A percentile compares a stretch with the other conserved stretches of the same genome.
Conservation (phyloP, 2,329 filamentous ascomycete species). For the Fusarium pseudograminearum region DNA sequence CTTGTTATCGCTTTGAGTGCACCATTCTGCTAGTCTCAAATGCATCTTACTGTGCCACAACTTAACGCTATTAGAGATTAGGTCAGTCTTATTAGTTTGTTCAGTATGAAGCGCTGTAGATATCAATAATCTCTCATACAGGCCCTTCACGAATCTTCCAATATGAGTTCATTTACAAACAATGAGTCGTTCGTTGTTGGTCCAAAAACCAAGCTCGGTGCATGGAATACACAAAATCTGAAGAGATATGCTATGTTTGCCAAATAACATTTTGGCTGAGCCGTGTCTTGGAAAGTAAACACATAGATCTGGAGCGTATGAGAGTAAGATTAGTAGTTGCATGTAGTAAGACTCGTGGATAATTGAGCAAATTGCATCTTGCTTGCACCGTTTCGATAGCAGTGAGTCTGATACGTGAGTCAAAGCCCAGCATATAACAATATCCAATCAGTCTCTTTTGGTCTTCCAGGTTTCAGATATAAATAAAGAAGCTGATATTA, state of each 20-base stretch:
- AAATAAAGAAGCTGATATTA: neutral
- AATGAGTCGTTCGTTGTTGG: neutral
- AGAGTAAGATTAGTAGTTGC: neutral
- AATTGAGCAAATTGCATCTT: neutral
- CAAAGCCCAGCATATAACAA: neutral
- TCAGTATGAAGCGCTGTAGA: neutral
- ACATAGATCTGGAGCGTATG: neutral
- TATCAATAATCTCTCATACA: neutral
- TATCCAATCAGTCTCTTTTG: neutral
- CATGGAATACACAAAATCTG: neutral
- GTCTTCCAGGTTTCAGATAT: neutral
- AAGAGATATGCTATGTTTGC: neutral
- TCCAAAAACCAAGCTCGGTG: neutral
- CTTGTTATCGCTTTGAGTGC: neutral
- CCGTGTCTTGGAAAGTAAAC: neutral
- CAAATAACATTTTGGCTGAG: neutral
- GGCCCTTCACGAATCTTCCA: neutral
- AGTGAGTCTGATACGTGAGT: neutral
- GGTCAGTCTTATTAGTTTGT: neutral
- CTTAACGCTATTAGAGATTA: neutral
- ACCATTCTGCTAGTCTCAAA: neutral
- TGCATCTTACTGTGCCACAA: neutral
- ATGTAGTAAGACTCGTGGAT: neutral
- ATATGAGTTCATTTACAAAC: neutral
- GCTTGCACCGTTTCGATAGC: neutral